Conservation (phyloP, 116 monocot species). For the Cymodocea nodosa region DNA sequence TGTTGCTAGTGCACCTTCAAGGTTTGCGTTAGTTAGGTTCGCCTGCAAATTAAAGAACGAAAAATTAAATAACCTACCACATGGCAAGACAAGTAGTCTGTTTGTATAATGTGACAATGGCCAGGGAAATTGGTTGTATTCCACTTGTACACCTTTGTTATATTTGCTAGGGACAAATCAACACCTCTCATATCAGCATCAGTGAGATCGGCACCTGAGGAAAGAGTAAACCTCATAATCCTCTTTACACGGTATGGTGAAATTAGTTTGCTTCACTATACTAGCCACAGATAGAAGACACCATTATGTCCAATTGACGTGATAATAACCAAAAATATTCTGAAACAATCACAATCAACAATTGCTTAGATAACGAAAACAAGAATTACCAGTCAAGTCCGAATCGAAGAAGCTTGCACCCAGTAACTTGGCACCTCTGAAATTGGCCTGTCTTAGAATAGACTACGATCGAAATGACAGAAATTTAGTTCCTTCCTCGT, state of each 20-base stretch:
- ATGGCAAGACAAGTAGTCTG: too few relatives aligned
- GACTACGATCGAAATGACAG: constrained; percentile 32
- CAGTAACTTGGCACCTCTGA: constrained; percentile 77
- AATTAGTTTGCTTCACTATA: too few relatives aligned
- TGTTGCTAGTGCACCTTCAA: constrained; percentile 87
- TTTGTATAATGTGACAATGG: not conserved
- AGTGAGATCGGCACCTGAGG: constrained; percentile 83
- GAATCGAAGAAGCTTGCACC: constrained; percentile 98
- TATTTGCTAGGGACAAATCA: constrained; percentile 86
- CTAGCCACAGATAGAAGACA: not conserved
- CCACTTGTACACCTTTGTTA: constrained; percentile 53
- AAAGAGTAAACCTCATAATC: not conserved
- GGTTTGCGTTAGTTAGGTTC: constrained; percentile 85
- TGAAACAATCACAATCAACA: not conserved
- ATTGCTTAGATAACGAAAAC: not conserved
- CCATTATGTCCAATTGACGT: not conserved
- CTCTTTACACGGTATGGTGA: too few relatives aligned
- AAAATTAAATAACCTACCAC: not conserved
- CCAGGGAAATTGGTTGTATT: not conserved
- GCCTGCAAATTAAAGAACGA: constrained; percentile 20
- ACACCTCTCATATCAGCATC: constrained; percentile 84
- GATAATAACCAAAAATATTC: not conserved
- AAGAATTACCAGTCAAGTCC: constrained; percentile 44
- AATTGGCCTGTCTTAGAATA: constrained; percentile 83
- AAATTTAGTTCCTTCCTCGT: not conserved